phyloP scores from a whole-genome alignment of 2,329 filamentous ascomycete genomes.

The Aspergillus glaucus region DNA sequence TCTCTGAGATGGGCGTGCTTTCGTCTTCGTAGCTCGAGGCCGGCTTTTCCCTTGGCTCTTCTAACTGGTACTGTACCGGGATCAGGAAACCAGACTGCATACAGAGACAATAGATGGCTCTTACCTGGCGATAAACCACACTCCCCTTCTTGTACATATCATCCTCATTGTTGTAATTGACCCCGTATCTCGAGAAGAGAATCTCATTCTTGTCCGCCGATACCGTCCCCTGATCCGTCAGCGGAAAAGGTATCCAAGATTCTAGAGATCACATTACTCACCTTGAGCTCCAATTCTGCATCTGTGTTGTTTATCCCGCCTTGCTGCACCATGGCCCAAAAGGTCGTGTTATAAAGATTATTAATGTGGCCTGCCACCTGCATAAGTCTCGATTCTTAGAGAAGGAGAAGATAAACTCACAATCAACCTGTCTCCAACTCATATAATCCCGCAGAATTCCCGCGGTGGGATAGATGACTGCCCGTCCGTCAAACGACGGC shows the following conservation, averaged over 20 bases:
- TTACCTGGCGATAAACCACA: slow-evolving; percentile 74
- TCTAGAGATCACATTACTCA: slow-evolving; percentile 29
- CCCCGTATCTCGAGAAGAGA: slow-evolving; percentile 75
- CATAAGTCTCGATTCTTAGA: slow-evolving; percentile 4
- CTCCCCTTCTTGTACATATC: slow-evolving; percentile 93
- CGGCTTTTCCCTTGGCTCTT: slow-evolving; percentile 46
- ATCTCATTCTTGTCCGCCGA: slow-evolving; percentile 94
- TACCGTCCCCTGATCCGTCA: slow-evolving; percentile 61
- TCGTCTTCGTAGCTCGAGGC: slow-evolving; percentile 3
- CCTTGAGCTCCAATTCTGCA: slow-evolving; percentile 74
- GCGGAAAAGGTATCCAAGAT: slow-evolving; percentile 3
- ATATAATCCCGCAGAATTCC: slow-evolving; percentile 87
- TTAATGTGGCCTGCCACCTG: slow-evolving; percentile 74
- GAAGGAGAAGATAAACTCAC: slow-evolving; percentile 47
- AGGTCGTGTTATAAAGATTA: slow-evolving; percentile 96
- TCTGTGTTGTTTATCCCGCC: slow-evolving; percentile 70
- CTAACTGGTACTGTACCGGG: slow-evolving; percentile 58
- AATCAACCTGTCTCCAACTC: slow-evolving; percentile 95
- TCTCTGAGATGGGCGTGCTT: slow-evolving; percentile 19
- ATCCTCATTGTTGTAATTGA: slow-evolving; percentile 96
- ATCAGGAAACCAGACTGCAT: neutral
- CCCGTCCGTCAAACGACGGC: slow-evolving; percentile 87
- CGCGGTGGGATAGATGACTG: slow-evolving; percentile 79
- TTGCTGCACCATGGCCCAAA: slow-evolving; percentile 79
- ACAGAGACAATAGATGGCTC: neutral